Conservation (phyloP, 495 filamentous ascomycete genomes). For the Aspergillus biplanus region DNA sequence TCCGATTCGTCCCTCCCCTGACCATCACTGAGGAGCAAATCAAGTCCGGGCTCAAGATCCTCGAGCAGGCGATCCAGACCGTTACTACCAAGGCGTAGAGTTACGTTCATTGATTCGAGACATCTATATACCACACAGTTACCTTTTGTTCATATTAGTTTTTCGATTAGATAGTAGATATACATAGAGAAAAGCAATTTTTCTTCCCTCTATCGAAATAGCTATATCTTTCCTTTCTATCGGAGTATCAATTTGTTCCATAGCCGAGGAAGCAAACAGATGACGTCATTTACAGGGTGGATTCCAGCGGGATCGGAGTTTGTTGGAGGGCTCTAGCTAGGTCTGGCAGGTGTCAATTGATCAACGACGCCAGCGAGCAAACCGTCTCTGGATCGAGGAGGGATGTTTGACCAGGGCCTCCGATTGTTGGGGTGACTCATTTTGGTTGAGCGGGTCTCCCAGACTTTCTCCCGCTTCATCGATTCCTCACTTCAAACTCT, state of each 20-base stretch:
- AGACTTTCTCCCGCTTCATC: too few relatives aligned
- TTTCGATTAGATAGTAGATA: slow-evolving; percentile 5
- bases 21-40: slow-evolving; percentile 79
- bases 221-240: not conserved
- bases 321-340: too few relatives aligned
- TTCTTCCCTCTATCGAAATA: not conserved
- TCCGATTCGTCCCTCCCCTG: slow-evolving; percentile 84
- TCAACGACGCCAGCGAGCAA: too few relatives aligned
- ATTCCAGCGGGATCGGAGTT: too few relatives aligned
- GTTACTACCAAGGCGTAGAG: slow-evolving; percentile 31
- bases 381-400: too few relatives aligned
- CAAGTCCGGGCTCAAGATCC: slow-evolving; percentile 68
- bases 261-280: too few relatives aligned
- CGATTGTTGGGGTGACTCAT: too few relatives aligned
- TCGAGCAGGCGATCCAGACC: slow-evolving; percentile 75
- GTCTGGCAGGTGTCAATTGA: too few relatives aligned
- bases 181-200: slow-evolving; percentile 21
- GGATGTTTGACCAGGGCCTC: too few relatives aligned
- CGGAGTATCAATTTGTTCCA: not conserved
- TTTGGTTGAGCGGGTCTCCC: too few relatives aligned
- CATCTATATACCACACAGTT: not conserved
- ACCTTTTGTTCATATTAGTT: slow-evolving; percentile 2
- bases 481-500: too few relatives aligned
- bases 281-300: too few relatives aligned
- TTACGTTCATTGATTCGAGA: not conserved